phyloP scores from a whole-genome alignment of 176 grass and related monocot genomes.

The Oropetium thomaeum region DNA sequence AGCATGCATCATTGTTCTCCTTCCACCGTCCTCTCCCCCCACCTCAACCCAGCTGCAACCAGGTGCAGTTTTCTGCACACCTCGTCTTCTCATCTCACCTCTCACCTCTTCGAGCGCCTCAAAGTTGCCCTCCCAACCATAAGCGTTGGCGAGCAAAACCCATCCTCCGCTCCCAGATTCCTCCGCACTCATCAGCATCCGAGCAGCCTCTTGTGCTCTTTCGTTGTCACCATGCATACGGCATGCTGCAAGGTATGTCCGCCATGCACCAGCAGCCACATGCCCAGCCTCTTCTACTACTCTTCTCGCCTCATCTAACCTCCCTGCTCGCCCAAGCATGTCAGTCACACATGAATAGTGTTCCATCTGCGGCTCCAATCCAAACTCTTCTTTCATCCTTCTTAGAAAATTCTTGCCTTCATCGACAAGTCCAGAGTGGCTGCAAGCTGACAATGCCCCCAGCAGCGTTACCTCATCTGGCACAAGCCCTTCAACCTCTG shows the following conservation, averaged over 20 bases:
- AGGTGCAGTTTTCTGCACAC: slow-evolving; percentile 45
- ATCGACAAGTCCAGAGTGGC: slow-evolving; percentile 54
- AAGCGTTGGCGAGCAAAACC: slow-evolving; percentile 54
- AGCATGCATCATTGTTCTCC: slow-evolving; percentile 30
- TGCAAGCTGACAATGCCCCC: slow-evolving; percentile 51
- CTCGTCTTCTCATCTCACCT: slow-evolving; percentile 43
- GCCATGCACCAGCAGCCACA: slow-evolving; percentile 50
- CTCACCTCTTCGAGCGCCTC: slow-evolving; percentile 48
- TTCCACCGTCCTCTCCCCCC: slow-evolving; percentile 24
- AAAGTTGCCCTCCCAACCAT: slow-evolving; percentile 48
- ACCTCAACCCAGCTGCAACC: slow-evolving; percentile 52
- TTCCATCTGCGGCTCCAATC: slow-evolving; percentile 48
- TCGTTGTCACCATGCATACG: slow-evolving; percentile 52
- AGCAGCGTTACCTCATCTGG: slow-evolving; percentile 58
- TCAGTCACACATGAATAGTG: slow-evolving; percentile 56
- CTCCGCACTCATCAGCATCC: slow-evolving; percentile 25
- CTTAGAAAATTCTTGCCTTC: slow-evolving; percentile 40
- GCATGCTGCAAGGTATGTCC: slow-evolving; percentile 58
- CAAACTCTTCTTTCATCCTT: slow-evolving; percentile 53
- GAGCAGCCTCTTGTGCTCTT: slow-evolving; percentile 44
- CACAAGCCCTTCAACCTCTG: slow-evolving; percentile 17
- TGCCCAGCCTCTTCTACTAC: slow-evolving; percentile 39
- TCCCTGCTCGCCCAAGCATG: slow-evolving; percentile 57
- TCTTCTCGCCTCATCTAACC: slow-evolving; percentile 46
- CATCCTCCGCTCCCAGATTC: slow-evolving; percentile 41